Evolutionary conservation across 345 rosid genomes (phyloP).

Genomic region (Pistacia atlantica): DNA sequence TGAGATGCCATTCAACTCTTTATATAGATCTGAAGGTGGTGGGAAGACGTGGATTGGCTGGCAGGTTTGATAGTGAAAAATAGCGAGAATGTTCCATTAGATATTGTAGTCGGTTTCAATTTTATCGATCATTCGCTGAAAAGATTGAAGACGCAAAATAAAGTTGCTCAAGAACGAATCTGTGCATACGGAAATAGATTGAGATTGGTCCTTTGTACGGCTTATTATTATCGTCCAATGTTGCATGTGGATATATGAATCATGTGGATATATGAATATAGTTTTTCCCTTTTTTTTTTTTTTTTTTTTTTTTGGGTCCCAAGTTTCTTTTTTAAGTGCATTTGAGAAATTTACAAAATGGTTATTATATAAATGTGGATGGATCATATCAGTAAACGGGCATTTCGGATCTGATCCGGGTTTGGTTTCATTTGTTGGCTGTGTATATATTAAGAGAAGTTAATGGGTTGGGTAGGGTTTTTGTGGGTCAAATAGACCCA

Average conservation of each 20-base stretch:
- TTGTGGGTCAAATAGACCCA: neutral
- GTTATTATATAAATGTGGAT: too few species aligned
- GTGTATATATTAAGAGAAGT: neutral
- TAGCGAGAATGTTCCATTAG: constrained; percentile 32
- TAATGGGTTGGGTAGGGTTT: neutral
- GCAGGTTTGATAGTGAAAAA: constrained; percentile 2
- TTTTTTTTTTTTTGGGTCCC: too few species aligned
- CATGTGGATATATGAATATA: neutral
- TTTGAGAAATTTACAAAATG: neutral
- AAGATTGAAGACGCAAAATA: constrained; percentile 17
- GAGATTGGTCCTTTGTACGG: constrained; percentile 32
- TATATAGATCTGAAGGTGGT: constrained; percentile 31
- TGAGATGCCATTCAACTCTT: constrained; percentile 5
- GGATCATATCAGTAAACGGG: neutral
- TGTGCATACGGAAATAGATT: constrained; percentile 32
- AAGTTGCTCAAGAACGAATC: constrained; percentile 29
- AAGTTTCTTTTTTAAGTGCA: neutral
- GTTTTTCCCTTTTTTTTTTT: neutral
- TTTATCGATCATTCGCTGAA: constrained; percentile 20
- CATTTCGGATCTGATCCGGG: neutral
- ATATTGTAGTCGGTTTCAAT: constrained; percentile 39
- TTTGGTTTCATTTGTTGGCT: neutral
- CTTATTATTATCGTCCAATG: neutral
- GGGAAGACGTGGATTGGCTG: neutral
- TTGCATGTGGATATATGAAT: neutral